Conservation (phyloP, 176 grass and related monocot genomes). For the Phoenix roebelenii region DNA sequence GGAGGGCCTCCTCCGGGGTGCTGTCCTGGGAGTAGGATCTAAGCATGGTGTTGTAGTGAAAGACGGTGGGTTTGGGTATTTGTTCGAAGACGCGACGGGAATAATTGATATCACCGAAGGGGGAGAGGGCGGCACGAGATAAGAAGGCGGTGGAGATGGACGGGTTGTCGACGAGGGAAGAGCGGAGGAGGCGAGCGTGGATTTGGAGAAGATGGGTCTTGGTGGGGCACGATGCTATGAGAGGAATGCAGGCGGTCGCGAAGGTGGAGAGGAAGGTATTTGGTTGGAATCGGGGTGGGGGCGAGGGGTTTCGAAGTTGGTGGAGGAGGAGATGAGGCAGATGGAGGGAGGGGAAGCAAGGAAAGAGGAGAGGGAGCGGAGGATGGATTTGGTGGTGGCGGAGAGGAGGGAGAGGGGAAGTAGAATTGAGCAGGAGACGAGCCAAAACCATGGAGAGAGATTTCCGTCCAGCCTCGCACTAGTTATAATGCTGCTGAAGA, state of each 20-base stretch:
- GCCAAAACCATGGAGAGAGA: too few species aligned
- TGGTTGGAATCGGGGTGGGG: not conserved
- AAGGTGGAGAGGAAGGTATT: not conserved
- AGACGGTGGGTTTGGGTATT: constrained; percentile 23
- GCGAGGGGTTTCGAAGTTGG: too few species aligned
- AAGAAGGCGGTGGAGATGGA: constrained; percentile 19
- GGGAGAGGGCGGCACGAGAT: constrained; percentile 33
- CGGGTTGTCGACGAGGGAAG: constrained; percentile 10
- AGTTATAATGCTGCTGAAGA: too few species aligned
- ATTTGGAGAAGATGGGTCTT: constrained; percentile 27
- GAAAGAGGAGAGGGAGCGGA: too few species aligned
- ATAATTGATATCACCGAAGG: constrained; percentile 16
- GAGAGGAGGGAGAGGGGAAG: too few species aligned
- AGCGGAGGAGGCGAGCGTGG: constrained; percentile 30
- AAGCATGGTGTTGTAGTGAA: constrained; percentile 50
- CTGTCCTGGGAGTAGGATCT: constrained; percentile 11
- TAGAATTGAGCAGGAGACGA: too few species aligned
- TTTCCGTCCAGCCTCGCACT: too few species aligned
- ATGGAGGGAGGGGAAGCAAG: too few species aligned
- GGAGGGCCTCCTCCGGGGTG: constrained; percentile 10
- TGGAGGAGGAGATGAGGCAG: too few species aligned
- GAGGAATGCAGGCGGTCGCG: constrained; percentile 7
- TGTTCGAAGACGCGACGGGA: constrained; percentile 28
- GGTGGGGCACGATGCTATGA: constrained; percentile 24
- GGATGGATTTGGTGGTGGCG: too few species aligned